Evolutionary conservation across 202 grass and related monocot genomes (phyloP), one percentile per base, ranked within the genome.

Genomic region (Eragrostis tef): DNA sequence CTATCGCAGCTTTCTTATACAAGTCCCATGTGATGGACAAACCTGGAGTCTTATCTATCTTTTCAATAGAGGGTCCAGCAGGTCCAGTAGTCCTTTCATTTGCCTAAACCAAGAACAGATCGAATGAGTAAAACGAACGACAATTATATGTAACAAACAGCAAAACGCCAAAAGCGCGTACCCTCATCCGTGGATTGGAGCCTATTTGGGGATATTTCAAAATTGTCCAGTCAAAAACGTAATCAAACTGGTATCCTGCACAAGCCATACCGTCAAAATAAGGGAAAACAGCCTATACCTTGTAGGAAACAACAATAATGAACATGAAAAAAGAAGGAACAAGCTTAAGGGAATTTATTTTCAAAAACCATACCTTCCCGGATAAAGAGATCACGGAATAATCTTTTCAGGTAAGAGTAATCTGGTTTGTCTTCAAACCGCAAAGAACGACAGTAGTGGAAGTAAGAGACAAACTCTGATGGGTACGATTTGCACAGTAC

Each of bases 171-270:
- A 17, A 2, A 77, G n/a, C 58, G 46, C 85, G 82, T 91, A 97
- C 91, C 75, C 90, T 89, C 62, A 87, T 67, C 82, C 88, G 84
- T 7, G 90, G 61, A 63, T 89, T 94, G 71, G 88, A 81, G 14
- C 86, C 66, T 60, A 92, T 89, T 83, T 94, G 94, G 81, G 92
- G 92, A 83, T 94, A 94, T 76, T 94, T 98, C 75, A 93, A 75
- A 86, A 94, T 89, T 56, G 94, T 98, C 94, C 94, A 98, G 70
- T 98, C 94, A 86, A 98, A 98, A 17, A 98, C 94, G 75, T 98
- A 98, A 75, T 98, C 94, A 59, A 94, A 94, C 76, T 98, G 92
- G 70, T 94, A 98, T 67, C 92, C 94, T 98, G 87, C 67, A 84
- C 65, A 54, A 77, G 71, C 12, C 39, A 59, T 39, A 46, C 64